Base-by-base conservation (phyloP, 1,284 basidiomycete species). In the Leucoagaricus sp. region DNA sequence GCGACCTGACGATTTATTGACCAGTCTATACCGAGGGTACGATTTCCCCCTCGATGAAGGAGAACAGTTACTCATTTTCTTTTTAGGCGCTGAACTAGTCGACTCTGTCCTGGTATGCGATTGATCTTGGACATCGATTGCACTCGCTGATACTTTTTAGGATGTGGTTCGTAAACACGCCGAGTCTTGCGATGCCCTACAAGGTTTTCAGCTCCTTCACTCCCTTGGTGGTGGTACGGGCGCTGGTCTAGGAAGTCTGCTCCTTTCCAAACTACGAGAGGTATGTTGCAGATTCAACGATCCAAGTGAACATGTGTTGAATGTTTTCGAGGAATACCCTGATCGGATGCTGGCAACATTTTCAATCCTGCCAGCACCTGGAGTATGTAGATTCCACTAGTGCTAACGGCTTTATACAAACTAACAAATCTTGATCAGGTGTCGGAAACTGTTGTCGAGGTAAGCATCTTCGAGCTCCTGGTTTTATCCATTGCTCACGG, bases 301-400 rank as follows among this genome's bases (percentile, higher is more conserved):
- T 45, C 3, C 41, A 25, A 45, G 25, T n/a, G 15, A 50, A 38
- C 15, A 25, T 10, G 23, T 26, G 40, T 17, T 53, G 25, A 53
- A 19, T 44, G 15, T 51, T 28, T 64, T 67, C 21, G 66, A 85
- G 88, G 93, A 96, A 80, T 95, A 80, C 65, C 93, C 94, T 13
- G 94, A 96, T 68, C 84, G 95, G 58, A 98, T 98, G 92, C 80
- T 98, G 56, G 83, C 93, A 17, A 97, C 96, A 0, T 98, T 94
- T 70, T 96, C 94, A 0, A 81, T 98, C 58, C 76, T 98, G 19
- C 96, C 96, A 1, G 93, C 93, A 33, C 94, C 96, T 2, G 94
- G 94, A 73, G 88, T 86, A 52, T 56, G 76, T 66, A 12, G 29
- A 33, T 34, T 28, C 23, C n/a, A n/a, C n/a, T n/a, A n/a, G n/a